Evolutionary conservation across 1,284 basidiomycete species (phyloP).

Genomic region (Leccinum subspadiceum): DNA sequence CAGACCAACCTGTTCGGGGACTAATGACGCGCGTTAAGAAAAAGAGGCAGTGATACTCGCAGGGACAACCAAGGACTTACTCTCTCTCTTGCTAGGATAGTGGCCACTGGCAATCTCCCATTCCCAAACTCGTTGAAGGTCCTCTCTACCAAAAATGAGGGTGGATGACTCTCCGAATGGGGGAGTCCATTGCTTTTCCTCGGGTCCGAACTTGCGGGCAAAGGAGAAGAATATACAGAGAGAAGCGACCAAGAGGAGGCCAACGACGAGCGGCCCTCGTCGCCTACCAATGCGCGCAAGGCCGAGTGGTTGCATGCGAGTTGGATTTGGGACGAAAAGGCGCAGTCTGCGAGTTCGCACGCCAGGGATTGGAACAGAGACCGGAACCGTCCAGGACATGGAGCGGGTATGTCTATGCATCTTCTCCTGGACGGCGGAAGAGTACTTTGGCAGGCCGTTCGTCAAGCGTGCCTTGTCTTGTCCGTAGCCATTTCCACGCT

Average conservation of each 20-base stretch:
- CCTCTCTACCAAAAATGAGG: conserved; percentile 72
- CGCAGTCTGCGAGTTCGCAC: conserved; percentile 49
- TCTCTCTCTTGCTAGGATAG: conserved; percentile 76
- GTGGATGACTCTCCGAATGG: conserved; percentile 74
- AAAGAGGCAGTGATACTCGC: background rate
- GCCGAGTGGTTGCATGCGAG: conserved; percentile 56
- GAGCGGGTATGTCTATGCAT: conserved; percentile 49
- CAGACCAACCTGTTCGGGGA: conserved; percentile 71
- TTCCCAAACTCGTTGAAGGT: conserved; percentile 85
- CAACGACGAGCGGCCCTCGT: conserved; percentile 50
- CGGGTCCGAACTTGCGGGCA: conserved; percentile 53
- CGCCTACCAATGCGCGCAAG: conserved; percentile 58
- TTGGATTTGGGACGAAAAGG: conserved; percentile 62
- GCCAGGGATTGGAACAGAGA: conserved; percentile 61
- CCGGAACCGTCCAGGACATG: conserved; percentile 56
- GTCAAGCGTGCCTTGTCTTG: conserved; percentile 44
- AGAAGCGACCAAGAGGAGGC: conserved; percentile 47
- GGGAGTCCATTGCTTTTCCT: conserved; percentile 65
- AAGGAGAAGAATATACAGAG: conserved; percentile 59
- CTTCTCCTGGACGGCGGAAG: conserved; percentile 69
- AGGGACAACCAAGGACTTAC: conserved; percentile 45
- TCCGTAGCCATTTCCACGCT: conserved; percentile 43
- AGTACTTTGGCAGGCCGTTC: conserved; percentile 56
- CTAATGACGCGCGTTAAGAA: conserved; percentile 38
- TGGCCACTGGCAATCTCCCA: conserved; percentile 93